A percentile compares a stretch with the other conserved stretches of the same genome.
Conservation (phyloP, 768 basidiomycete species). For the Suillus tomentosus region DNA sequence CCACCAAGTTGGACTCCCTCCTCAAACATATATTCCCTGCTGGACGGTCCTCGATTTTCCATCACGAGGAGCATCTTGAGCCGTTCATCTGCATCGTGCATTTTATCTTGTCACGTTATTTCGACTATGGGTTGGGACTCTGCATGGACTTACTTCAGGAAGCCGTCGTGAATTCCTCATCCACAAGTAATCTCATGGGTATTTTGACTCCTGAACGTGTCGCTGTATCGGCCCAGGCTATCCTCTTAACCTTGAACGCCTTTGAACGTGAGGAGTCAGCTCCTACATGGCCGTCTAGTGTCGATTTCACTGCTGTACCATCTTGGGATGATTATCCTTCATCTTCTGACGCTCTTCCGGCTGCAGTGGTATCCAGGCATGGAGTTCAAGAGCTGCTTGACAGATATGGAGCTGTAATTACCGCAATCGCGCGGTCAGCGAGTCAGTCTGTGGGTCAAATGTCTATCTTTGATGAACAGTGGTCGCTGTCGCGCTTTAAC, state of each 20-base stretch:
- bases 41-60: conserved; percentile 58
- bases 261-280: conserved; percentile 70
- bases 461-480: conserved; percentile 86
- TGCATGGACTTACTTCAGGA: conserved; percentile 83
- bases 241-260: conserved; percentile 67
- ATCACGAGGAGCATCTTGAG: conserved; percentile 75
- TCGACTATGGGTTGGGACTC: conserved; percentile 83
- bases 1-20: conserved; percentile 74
- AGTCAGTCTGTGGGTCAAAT: conserved; percentile 69
- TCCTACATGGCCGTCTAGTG: conserved; percentile 79
- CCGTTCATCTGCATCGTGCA: conserved; percentile 79
- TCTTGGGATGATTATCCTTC: conserved; percentile 68
- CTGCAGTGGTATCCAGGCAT: conserved; percentile 56
- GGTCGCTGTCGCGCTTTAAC: conserved; percentile 59
- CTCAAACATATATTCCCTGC: conserved; percentile 80
- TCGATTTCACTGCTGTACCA: conserved; percentile 60
- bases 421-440: conserved; percentile 57
- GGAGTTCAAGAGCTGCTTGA: conserved; percentile 76
- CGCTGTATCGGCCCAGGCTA: conserved; percentile 73
- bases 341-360: conserved; percentile 63
- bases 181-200: conserved; percentile 39
- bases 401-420: conserved; percentile 57
- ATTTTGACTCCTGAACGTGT: conserved; percentile 71
- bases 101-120: conserved; percentile 79
- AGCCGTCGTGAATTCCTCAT: conserved; percentile 44